phyloP scores from a whole-genome alignment of 306 rosid species.

The Corylus avellana region DNA sequence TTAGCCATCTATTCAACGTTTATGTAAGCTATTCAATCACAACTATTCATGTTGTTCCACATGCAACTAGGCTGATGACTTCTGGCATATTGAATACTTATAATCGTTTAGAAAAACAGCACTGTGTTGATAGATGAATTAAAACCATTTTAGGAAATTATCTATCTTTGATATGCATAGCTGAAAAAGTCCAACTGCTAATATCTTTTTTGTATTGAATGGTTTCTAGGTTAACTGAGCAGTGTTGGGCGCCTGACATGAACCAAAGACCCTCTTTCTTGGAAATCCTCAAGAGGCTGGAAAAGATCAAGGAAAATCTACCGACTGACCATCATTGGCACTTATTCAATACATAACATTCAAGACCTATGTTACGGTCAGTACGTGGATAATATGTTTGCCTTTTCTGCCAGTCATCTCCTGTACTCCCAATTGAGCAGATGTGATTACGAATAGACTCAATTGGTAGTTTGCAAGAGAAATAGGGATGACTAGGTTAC shows the following conservation, averaged over 20 bases:
- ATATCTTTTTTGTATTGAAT: slow-evolving; percentile 11
- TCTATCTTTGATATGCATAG: not conserved
- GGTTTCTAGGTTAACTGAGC: slow-evolving; percentile 60
- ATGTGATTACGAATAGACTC: slow-evolving; percentile 39
- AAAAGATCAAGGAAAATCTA: slow-evolving; percentile 64
- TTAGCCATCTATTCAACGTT: not conserved
- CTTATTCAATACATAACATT: slow-evolving; percentile 47
- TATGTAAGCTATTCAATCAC: not conserved
- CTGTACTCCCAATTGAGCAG: slow-evolving; percentile 22
- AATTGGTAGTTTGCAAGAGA: slow-evolving; percentile 23
- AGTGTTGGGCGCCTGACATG: slow-evolving; percentile 76
- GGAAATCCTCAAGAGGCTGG: slow-evolving; percentile 82
- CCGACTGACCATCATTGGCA: slow-evolving; percentile 80
- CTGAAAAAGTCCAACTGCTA: not conserved
- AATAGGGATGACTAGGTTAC: slow-evolving; percentile 23
- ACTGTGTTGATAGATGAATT: not conserved
- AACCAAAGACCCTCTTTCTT: slow-evolving; percentile 78
- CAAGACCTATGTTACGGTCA: slow-evolving; percentile 17
- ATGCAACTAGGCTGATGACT: not conserved
- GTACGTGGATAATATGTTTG: slow-evolving; percentile 33
- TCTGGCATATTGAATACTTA: not conserved
- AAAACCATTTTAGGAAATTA: not conserved
- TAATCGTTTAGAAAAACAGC: not conserved
- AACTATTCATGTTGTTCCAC: not conserved
- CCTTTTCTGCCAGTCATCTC: slow-evolving; percentile 21